A percentile compares a stretch with the other conserved stretches of the same genome.
phyloP scores from a whole-genome alignment of 2,329 filamentous ascomycete species.

The Simplicillium sp. region DNA sequence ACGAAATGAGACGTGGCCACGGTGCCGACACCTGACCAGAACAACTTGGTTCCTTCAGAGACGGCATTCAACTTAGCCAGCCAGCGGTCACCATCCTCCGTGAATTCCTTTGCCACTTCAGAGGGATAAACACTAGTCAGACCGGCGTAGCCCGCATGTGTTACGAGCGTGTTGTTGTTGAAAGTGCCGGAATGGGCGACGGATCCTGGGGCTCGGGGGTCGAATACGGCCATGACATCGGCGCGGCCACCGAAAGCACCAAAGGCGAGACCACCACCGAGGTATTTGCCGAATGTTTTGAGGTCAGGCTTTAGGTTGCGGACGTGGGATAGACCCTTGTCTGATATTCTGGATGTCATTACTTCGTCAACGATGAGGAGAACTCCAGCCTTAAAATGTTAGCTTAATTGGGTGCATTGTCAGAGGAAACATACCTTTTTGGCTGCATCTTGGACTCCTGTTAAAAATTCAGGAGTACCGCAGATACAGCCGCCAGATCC shows the following conservation, averaged over 20 bases:
- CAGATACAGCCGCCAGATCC: slow-evolving; percentile 50
- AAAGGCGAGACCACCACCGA: slow-evolving; percentile 58
- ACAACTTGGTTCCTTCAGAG: slow-evolving; percentile 23
- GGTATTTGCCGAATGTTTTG: slow-evolving; percentile 55
- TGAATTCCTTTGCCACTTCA: slow-evolving; percentile 19
- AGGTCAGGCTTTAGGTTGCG: slow-evolving; percentile 46
- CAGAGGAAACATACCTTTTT: slow-evolving; percentile 16
- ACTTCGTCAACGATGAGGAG: slow-evolving; percentile 64
- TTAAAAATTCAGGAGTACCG: slow-evolving; percentile 40
- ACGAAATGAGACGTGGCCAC: slow-evolving; percentile 27
- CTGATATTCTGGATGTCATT: slow-evolving; percentile 52
- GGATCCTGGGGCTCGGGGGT: slow-evolving; percentile 30
- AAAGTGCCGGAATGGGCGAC: slow-evolving; percentile 54
- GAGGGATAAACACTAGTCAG: slow-evolving; percentile 24
- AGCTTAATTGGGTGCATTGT: neutral
- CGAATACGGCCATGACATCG: slow-evolving; percentile 50
- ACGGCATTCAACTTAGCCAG: slow-evolving; percentile 18
- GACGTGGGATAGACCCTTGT: slow-evolving; percentile 35
- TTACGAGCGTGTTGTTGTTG: slow-evolving; percentile 56
- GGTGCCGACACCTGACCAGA: slow-evolving; percentile 26
- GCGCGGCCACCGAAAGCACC: slow-evolving; percentile 55
- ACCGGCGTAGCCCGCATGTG: slow-evolving; percentile 40
- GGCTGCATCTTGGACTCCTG: slow-evolving; percentile 36
- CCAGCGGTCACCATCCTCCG: slow-evolving; percentile 19
- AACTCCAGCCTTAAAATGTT: slow-evolving; percentile 28